Evolutionary conservation across 352 stramenopile genomes (phyloP), one percentile per base, ranked within the genome.

Genomic region (Pythium vanterpoolii): DNA sequence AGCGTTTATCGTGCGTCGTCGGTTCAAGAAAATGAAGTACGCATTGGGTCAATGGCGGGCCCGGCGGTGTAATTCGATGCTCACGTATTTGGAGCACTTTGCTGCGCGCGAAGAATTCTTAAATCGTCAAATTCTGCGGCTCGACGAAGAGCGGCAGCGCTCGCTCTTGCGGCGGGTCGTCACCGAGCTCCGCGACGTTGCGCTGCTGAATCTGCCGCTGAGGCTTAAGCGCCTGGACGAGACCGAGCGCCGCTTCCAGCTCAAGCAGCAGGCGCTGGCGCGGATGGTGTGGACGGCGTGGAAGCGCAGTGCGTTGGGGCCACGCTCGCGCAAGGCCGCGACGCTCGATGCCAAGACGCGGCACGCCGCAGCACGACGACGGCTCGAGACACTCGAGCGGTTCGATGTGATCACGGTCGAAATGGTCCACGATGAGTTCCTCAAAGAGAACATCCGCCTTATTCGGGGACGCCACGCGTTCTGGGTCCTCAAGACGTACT

Each of bases 391-490:
- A 1, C 71, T 89, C 36, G 66, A 80, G 6, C 70, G 83, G 11
- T 93, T 90, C 34, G 75, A 86, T 13, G 63, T 90, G 14, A 79
- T 93, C 51, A 89, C 80, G 18, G 52, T 68, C 31, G 83, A 90
- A 55, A 90, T 93, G 80, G 72, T 90, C 27, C 78, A 90, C 53
- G 77, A 88, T 30, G 80, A 93, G 62, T 85, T 90, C 43, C 66
- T 89, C 40, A 89, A 88, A 59, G 83, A 86, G 21, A 89, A 88
- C 55, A 87, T 90, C 50, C 80, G 83, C 4, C 45, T 65, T 24
- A 76, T 89, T 36, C 77, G 79, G 10, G 44, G 59, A 3, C 47
- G 53, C 4, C 69, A 83, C 43, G 43, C 64, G 9, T 39, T 44
- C 21, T 72, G 72, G 39, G 69, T 76, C 38, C 65, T 69, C 44